Evolutionary conservation across 495 filamentous ascomycete genomes (phyloP).

Genomic region (Annulohypoxylon bovei): DNA sequence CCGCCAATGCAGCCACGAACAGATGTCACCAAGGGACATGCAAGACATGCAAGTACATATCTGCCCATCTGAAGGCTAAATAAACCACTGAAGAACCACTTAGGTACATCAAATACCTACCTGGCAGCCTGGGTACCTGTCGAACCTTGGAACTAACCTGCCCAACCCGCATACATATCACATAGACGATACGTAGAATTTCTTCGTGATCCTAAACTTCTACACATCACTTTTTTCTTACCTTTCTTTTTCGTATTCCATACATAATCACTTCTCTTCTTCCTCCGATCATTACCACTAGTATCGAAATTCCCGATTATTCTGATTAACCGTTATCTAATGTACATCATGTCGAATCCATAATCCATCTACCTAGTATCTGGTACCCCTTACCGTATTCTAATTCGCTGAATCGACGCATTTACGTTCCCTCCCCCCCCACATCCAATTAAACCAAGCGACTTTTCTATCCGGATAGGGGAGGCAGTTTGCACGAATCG

Average conservation of each 20-base stretch:
- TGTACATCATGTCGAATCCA: slow-evolving; percentile 36
- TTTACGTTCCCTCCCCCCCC: slow-evolving; percentile 23
- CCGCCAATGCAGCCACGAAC: slow-evolving; percentile 18
- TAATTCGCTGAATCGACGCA: slow-evolving; percentile 34
- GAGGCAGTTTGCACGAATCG: slow-evolving; percentile 32
- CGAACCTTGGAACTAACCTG: not conserved
- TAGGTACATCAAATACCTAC: not conserved
- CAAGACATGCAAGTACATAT: not conserved
- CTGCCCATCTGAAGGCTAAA: slow-evolving; percentile 13
- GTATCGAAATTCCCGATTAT: slow-evolving; percentile 9
- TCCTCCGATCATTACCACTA: slow-evolving; percentile 12
- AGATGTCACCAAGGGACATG: not conserved
- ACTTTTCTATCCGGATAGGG: slow-evolving; percentile 36
- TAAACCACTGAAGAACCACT: slow-evolving; percentile 5
- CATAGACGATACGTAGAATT: not conserved
- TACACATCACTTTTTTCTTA: not conserved
- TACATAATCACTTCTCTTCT: not conserved
- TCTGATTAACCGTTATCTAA: slow-evolving; percentile 12
- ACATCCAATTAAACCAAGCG: slow-evolving; percentile 42
- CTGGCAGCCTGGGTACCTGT: not conserved
- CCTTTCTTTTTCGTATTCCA: not conserved
- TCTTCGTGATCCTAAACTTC: slow-evolving; percentile 7
- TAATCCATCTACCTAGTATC: slow-evolving; percentile 24
- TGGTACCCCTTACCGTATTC: slow-evolving; percentile 19
- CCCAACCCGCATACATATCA: not conserved